Evolutionary conservation across 2,329 filamentous ascomycete genomes (phyloP), one percentile per base, ranked within the genome.

Genomic region (Aspergillus alliaceus): DNA sequence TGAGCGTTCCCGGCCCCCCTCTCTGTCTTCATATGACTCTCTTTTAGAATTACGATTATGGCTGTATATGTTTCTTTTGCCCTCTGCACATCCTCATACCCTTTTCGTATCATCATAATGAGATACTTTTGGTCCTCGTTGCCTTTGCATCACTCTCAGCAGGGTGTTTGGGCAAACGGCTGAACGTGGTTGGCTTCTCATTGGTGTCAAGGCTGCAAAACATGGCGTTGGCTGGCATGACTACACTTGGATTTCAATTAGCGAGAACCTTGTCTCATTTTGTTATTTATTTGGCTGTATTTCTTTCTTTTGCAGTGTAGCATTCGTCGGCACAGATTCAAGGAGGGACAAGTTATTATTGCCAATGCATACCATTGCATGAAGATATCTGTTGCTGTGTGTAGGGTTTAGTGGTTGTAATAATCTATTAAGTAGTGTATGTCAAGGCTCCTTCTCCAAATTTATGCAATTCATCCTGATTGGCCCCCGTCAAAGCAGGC

Each of bases 201-300:
- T 53, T 47, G 55, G 44, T 52, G 48, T 52, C 53, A 39, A 57
- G 58, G 62, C 51, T 60, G 49, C 59, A 60, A 49, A 57, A 27
- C 25, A 54, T 44, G 63, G 63, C 61, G 61, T 59, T 62, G 56
- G 54, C 53, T 59, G 58, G 63, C 56, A 58, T 60, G 51, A 40
- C 52, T 60, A 51, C 53, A 54, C 56, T 59, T 62, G 59, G 59
- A 60, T 62, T 64, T 34, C 40, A 42, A 47, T 53, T 62, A 65
- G 61, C 62, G 62, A 57, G 22, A 52, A 12, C 48, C 39, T 49
- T 20, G 22, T 48, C 15, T 31, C 11, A 3, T 47, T 55, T 35
- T 22, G 34, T 25, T 44, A 2, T 44, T 35, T 9, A 37, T 29
- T 39, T 35, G 29, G 18, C 32, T 15, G 32, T 31, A 25, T 15